phyloP scores from a whole-genome alignment of 1,284 basidiomycete species.

The Rhodofomes roseus region DNA sequence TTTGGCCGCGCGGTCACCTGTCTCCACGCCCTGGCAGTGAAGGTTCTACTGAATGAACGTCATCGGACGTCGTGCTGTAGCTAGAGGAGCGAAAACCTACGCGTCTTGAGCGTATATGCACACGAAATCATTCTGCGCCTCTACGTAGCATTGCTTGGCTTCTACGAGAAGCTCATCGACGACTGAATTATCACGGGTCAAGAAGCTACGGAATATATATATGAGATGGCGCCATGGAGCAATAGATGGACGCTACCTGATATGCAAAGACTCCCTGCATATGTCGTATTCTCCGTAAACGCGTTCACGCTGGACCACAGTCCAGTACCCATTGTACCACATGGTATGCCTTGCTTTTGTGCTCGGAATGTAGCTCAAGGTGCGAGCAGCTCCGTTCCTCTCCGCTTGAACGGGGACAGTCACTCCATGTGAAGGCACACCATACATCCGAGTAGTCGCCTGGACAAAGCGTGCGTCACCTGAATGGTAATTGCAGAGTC shows the following conservation, averaged over 20 bases:
- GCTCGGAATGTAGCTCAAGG: constrained; percentile 28
- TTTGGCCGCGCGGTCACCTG: constrained; percentile 57
- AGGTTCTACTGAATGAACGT: constrained; percentile 24
- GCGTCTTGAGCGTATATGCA: constrained; percentile 52
- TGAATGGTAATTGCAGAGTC: constrained; percentile 3
- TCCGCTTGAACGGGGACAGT: constrained; percentile 15
- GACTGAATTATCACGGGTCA: constrained; percentile 43
- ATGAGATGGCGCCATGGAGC: not conserved
- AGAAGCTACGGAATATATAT: constrained; percentile 37
- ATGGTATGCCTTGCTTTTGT: constrained; percentile 25
- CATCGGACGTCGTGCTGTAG: not conserved
- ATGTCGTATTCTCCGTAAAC: constrained; percentile 19
- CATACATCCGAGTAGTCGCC: constrained; percentile 26
- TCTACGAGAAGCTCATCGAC: constrained; percentile 52
- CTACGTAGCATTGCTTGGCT: constrained; percentile 49
- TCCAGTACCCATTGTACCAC: constrained; percentile 30
- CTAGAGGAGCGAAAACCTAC: constrained; percentile 26
- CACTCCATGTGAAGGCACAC: constrained; percentile 15
- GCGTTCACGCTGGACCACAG: constrained; percentile 24
- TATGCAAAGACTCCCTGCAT: constrained; percentile 22
- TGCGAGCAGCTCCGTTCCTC: constrained; percentile 18
- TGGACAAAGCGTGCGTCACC: constrained; percentile 29
- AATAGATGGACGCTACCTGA: constrained; percentile 20
- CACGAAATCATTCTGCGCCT: constrained; percentile 49
- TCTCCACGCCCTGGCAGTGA: constrained; percentile 37